Percentiles rank a stretch among this genome's conserved stretches.
Evolutionary conservation across 768 basidiomycete genomes (phyloP).

Genomic region (Pholiota molesta): DNA sequence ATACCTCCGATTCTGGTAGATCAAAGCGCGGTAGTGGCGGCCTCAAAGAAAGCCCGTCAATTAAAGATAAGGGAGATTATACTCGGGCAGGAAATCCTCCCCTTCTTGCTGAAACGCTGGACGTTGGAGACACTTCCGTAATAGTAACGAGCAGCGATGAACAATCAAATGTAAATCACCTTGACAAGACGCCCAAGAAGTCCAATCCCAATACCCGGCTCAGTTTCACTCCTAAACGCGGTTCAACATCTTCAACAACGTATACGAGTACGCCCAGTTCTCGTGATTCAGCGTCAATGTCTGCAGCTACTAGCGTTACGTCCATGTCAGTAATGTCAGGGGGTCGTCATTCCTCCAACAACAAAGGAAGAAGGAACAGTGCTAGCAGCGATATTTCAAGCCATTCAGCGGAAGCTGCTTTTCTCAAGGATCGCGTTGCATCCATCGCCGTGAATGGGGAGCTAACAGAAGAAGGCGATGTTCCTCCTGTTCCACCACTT

Average conservation of each 20-base stretch:
- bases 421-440: conserved; percentile 69
- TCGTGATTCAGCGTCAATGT: conserved; percentile 84
- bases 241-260: conserved; percentile 87
- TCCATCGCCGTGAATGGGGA: conserved; percentile 64
- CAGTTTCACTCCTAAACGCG: conserved; percentile 84
- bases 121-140: conserved; percentile 43
- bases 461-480: conserved; percentile 58
- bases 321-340: conserved; percentile 72
- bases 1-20: conserved; percentile 40
- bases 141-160: conserved; percentile 63
- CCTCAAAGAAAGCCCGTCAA: conserved; percentile 40
- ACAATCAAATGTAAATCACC: conserved; percentile 43
- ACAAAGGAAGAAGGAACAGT: conserved; percentile 76
- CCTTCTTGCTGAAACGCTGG: conserved; percentile 36
- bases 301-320: conserved; percentile 75
- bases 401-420: conserved; percentile 67
- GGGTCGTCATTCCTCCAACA: conserved; percentile 65
- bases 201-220: conserved; percentile 59
- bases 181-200: conserved; percentile 75
- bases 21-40: conserved; percentile 41
- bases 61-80: conserved; percentile 49
- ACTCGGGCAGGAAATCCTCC: conserved; percentile 42
- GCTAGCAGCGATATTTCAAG: conserved; percentile 85
- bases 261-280: conserved; percentile 85
- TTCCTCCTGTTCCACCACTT: conserved; percentile 93